phyloP scores from a whole-genome alignment of 2,329 filamentous ascomycete species.

The Dactylonectria macrodidyma region DNA sequence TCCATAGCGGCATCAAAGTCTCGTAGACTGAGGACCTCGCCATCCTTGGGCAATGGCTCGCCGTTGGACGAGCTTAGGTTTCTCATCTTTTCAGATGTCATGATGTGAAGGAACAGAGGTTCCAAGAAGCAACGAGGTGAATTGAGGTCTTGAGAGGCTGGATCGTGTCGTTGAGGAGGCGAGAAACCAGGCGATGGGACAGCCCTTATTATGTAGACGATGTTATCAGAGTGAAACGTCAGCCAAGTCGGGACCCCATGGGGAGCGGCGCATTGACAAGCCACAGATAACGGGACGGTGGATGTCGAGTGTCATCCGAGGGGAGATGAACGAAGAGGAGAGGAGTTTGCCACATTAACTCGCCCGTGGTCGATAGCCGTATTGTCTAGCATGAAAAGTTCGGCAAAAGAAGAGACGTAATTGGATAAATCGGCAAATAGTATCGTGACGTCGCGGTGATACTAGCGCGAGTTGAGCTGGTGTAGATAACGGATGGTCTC shows the following conservation, averaged over 20 bases:
- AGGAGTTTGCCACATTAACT: neutral
- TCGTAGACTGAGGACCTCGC: conserved; percentile 32
- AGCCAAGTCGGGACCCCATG: neutral
- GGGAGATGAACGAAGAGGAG: neutral
- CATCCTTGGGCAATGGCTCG: conserved; percentile 31
- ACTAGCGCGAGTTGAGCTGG: conserved; percentile 3
- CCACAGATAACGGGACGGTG: neutral
- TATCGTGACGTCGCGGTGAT: neutral
- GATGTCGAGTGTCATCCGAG: neutral
- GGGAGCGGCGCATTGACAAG: neutral
- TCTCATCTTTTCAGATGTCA: conserved; percentile 30
- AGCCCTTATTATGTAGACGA: neutral
- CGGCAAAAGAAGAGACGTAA: conserved; percentile 12
- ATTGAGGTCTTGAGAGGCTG: neutral
- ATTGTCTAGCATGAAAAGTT: conserved; percentile 6
- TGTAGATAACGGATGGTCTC: neutral
- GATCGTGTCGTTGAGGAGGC: too few relatives aligned
- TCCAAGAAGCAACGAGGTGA: neutral
- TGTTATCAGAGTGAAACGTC: neutral
- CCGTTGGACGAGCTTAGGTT: conserved; percentile 16
- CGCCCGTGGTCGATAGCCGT: conserved; percentile 29
- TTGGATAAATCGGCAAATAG: conserved; percentile 39
- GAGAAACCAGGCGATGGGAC: neutral
- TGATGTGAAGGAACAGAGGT: neutral
- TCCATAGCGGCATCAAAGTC: conserved; percentile 31